These are phyloP conservation scores for Inga laurina DNA, from an alignment of 306 rosid species.

Conservation along the genomic window DNA sequence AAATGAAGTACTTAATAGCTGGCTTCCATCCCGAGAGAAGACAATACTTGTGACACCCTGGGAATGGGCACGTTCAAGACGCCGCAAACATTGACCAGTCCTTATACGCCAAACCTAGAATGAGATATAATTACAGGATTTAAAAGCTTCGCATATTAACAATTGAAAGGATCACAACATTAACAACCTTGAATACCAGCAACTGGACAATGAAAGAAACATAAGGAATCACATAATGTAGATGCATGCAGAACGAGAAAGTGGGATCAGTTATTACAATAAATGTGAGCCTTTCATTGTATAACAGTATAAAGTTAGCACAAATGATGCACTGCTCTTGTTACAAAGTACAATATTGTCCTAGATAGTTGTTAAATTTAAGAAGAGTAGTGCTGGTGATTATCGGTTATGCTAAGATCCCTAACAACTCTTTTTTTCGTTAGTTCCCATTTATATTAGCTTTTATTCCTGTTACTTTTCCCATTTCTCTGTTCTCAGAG, in stretches of 20 bases:
- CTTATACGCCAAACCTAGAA: conserved; percentile 94
- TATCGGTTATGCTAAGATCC: neutral
- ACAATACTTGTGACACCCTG: conserved; percentile 92
- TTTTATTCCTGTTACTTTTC: neutral
- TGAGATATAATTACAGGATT: conserved; percentile 22
- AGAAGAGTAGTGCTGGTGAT: neutral
- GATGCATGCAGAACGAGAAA: conserved; percentile 8
- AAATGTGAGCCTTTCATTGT: neutral
- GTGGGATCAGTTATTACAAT: neutral
- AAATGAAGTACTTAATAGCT: conserved; percentile 91
- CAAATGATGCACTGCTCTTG: neutral
- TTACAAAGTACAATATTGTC: neutral
- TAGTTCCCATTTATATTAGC: neutral
- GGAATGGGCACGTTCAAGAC: conserved; percentile 97
- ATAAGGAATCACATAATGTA: conserved; percentile 4
- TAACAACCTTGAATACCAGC: conserved; percentile 7
- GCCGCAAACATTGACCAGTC: conserved; percentile 99
- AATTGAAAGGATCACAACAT: neutral
- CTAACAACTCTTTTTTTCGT: neutral
- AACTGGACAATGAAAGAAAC: neutral
- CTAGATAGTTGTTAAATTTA: neutral
- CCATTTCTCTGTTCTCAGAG: neutral
- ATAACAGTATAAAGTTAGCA: neutral
- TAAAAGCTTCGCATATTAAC: conserved; percentile 12
- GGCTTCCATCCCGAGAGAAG: conserved; percentile 99